These are phyloP conservation scores for Yarrowia porcina DNA, from an alignment of 805 yeast genomes.

Conservation along the genomic window DNA sequence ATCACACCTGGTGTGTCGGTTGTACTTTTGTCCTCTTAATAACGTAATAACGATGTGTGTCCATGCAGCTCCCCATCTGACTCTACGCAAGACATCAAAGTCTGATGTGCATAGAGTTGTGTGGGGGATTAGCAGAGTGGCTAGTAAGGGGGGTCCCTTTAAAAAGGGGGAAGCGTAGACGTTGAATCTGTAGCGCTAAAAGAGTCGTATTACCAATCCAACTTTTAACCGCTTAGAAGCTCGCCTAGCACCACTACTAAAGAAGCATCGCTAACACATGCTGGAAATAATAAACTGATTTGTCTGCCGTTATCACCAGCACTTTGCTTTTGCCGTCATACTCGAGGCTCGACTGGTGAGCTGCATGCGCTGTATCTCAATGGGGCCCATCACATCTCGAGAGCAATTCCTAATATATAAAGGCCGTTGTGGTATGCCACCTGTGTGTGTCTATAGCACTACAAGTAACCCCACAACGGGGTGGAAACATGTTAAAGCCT, in stretches of 20 bases:
- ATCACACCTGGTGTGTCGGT: background rate
- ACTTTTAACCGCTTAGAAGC: background rate
- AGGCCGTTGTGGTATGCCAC: no score
- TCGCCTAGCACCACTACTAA: background rate
- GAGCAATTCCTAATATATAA: background rate
- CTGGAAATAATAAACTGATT: background rate
- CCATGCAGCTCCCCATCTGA: slow-evolving; percentile 4
- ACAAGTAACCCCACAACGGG: background rate
- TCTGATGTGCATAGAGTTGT: background rate
- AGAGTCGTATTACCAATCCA: background rate
- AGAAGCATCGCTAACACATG: background rate
- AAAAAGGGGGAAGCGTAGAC: background rate
- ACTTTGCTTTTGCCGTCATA: slow-evolving; percentile 4
- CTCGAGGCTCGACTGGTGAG: background rate
- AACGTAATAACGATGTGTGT: background rate
- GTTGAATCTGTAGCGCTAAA: background rate
- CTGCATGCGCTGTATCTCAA: background rate
- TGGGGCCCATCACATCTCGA: background rate
- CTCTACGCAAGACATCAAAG: background rate
- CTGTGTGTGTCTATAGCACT: no score
- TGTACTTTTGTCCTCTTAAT: slow-evolving; percentile 8
- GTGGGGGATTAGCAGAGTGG: background rate
- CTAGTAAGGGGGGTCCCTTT: background rate
- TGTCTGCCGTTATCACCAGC: background rate
- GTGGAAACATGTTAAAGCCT: slow-evolving; percentile 1